Evolutionary conservation across 345 rosid genomes (phyloP).

Genomic region (Corymbia maculata): DNA sequence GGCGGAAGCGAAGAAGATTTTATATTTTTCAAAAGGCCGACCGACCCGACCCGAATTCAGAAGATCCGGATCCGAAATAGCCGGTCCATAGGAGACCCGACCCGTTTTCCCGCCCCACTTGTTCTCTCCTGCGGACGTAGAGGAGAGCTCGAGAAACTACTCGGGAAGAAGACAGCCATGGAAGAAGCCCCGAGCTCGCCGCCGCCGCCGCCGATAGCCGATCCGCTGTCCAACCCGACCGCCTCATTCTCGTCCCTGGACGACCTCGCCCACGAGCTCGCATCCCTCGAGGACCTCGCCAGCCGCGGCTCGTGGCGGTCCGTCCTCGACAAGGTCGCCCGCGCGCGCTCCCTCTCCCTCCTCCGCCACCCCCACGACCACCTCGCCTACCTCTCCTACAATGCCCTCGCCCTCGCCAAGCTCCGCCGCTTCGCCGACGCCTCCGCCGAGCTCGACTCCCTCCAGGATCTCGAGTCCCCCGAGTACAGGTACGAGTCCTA

Average conservation of each 20-base stretch:
- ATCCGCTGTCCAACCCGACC: conserved; percentile 36
- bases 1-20: neutral
- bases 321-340: conserved; percentile 59
- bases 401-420: conserved; percentile 66
- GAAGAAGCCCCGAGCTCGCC: neutral
- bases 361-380: conserved; percentile 74
- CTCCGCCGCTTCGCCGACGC: conserved; percentile 88
- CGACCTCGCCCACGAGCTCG: conserved; percentile 68
- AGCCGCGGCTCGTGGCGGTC: conserved; percentile 86
- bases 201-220: conserved; percentile 7
- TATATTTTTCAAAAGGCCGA: neutral
- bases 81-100: neutral
- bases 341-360: conserved; percentile 49
- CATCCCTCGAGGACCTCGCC: conserved; percentile 78
- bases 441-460: conserved; percentile 56
- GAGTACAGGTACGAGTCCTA: conserved; percentile 68
- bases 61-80: neutral
- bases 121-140: neutral
- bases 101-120: too few species aligned
- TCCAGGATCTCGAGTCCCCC: conserved; percentile 67
- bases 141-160: neutral
- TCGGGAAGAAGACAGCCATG: neutral
- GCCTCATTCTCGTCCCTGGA: conserved; percentile 49
- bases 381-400: conserved; percentile 77
- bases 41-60: neutral